Conservation (phyloP, 2,329 filamentous ascomycete genomes). For the Ophiocordyceps sinensis region DNA sequence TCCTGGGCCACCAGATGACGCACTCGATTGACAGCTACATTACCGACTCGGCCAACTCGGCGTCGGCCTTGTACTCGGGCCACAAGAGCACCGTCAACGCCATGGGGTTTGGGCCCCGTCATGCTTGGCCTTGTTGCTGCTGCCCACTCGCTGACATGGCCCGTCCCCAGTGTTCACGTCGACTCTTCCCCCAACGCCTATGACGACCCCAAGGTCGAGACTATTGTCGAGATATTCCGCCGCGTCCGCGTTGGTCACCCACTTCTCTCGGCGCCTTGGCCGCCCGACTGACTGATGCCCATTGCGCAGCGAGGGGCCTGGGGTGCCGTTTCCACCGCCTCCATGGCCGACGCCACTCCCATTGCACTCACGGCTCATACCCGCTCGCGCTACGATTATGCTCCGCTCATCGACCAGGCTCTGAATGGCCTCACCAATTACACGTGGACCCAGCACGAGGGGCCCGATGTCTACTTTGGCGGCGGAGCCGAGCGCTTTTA, state of each 20-base stretch:
- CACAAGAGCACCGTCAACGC: slow-evolving; percentile 78
- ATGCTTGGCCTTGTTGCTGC: background rate
- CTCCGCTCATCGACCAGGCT: slow-evolving; percentile 59
- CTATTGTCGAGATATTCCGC: slow-evolving; percentile 63
- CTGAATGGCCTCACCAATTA: slow-evolving; percentile 67
- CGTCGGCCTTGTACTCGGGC: slow-evolving; percentile 66
- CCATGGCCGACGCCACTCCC: slow-evolving; percentile 69
- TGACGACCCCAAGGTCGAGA: slow-evolving; percentile 79
- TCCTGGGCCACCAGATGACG: slow-evolving; percentile 81
- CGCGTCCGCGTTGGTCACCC: slow-evolving; percentile 45
- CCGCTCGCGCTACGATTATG: slow-evolving; percentile 53
- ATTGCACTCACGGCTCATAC: slow-evolving; percentile 63
- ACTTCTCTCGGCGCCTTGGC: background rate
- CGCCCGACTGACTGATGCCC: background rate
- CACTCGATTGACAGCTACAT: slow-evolving; percentile 77
- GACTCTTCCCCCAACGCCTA: slow-evolving; percentile 61
- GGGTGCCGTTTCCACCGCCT: slow-evolving; percentile 66
- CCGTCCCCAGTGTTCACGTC: slow-evolving; percentile 43
- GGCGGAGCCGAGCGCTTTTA: slow-evolving; percentile 74
- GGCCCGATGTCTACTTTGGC: slow-evolving; percentile 71
- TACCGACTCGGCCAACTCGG: slow-evolving; percentile 76
- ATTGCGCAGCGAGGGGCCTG: slow-evolving; percentile 31
- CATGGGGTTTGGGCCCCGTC: slow-evolving; percentile 37
- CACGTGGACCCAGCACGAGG: slow-evolving; percentile 61
- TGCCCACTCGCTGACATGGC: background rate